Conservation (phyloP, 805 yeast genomes). For the Kuraishia floccosa region DNA sequence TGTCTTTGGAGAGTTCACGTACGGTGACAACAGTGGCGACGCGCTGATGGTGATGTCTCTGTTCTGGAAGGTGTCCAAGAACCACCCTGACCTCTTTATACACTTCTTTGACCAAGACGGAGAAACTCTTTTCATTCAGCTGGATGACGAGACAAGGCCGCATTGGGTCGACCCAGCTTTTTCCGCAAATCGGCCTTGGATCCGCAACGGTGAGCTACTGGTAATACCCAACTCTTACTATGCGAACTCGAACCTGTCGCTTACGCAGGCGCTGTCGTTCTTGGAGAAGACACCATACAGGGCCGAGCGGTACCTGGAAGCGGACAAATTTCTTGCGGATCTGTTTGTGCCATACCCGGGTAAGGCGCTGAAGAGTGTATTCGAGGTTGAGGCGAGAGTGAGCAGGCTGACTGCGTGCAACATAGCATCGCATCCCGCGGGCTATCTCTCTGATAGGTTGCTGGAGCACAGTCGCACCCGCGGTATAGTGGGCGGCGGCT, state of each 20-base stretch:
- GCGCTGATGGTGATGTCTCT: conserved; percentile 30
- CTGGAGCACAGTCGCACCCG: too few species aligned
- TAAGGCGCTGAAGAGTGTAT: conserved; percentile 14
- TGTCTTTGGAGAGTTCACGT: conserved; percentile 27
- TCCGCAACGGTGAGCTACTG: conserved; percentile 26
- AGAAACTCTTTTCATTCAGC: conserved; percentile 40
- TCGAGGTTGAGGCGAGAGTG: conserved; percentile 9
- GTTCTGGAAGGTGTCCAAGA: conserved; percentile 20
- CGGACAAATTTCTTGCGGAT: conserved; percentile 10
- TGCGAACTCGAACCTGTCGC: conserved; percentile 19
- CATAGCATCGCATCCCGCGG: too few species aligned
- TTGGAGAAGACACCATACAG: conserved; percentile 24
- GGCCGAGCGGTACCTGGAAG: conserved; percentile 12
- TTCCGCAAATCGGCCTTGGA: conserved; percentile 43
- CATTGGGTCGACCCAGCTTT: conserved; percentile 35
- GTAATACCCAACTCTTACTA: conserved; percentile 27
- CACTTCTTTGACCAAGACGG: conserved; percentile 42
- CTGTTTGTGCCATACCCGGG: conserved; percentile 16
- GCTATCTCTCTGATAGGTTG: too few species aligned
- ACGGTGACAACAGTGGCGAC: conserved; percentile 32
- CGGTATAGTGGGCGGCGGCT: too few species aligned
- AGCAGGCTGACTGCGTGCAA: conserved; percentile 5
- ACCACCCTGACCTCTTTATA: conserved; percentile 24
- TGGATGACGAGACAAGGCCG: conserved; percentile 26
- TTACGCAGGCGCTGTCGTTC: conserved; percentile 28